These are phyloP conservation scores for Fulvia fulva DNA, from an alignment of 2,329 filamentous ascomycete species.

Conservation along the genomic window DNA sequence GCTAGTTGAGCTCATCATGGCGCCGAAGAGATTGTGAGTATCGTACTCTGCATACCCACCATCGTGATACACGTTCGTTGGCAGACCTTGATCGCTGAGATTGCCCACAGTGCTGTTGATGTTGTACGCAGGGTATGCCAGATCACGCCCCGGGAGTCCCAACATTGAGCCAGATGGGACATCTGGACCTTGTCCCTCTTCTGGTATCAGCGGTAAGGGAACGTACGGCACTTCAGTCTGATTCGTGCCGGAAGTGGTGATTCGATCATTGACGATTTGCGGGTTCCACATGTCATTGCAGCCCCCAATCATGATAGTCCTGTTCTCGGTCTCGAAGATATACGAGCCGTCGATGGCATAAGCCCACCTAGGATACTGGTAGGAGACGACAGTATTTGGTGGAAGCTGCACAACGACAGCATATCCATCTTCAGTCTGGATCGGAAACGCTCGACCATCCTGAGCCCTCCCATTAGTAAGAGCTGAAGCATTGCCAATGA, in stretches of 20 bases:
- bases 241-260: slow-evolving; percentile 29
- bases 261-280: slow-evolving; percentile 24
- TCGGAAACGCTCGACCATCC: slow-evolving; percentile 28
- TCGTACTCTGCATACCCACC: slow-evolving; percentile 68
- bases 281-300: slow-evolving; percentile 24
- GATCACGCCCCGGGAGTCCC: slow-evolving; percentile 60
- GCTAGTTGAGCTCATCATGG: slow-evolving; percentile 67
- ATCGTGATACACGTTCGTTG: slow-evolving; percentile 64
- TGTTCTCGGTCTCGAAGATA: slow-evolving; percentile 31
- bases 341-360: slow-evolving; percentile 25
- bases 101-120: slow-evolving; percentile 60
- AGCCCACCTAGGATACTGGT: slow-evolving; percentile 32
- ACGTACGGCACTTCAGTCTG: slow-evolving; percentile 12
- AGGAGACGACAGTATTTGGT: slow-evolving; percentile 28
- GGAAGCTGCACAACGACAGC: slow-evolving; percentile 31
- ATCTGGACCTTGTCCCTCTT: too few relatives aligned
- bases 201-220: slow-evolving; percentile 17
- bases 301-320: slow-evolving; percentile 30
- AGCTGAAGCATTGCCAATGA: slow-evolving; percentile 32
- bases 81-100: slow-evolving; percentile 49
- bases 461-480: slow-evolving; percentile 26
- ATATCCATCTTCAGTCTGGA: slow-evolving; percentile 34
- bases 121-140: slow-evolving; percentile 61
- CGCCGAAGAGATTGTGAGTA: slow-evolving; percentile 72
- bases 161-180: slow-evolving; percentile 25